These are phyloP conservation scores for Exophiala aquamarina DNA, from an alignment of 2,329 filamentous ascomycete species.

Conservation along the genomic window DNA sequence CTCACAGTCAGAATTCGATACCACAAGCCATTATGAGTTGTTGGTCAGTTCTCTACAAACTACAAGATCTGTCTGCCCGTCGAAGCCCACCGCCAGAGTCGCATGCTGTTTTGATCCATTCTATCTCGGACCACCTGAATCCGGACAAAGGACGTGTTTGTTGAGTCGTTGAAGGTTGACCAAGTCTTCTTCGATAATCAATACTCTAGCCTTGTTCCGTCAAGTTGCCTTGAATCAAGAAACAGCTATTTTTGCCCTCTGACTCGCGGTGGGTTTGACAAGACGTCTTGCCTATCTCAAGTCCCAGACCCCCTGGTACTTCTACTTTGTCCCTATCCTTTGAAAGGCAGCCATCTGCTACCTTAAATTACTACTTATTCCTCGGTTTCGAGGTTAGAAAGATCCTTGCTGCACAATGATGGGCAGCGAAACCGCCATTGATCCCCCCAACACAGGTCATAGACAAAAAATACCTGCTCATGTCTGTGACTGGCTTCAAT, in stretches of 20 bases:
- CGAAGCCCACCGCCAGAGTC: constrained; percentile 28
- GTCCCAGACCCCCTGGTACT: too few species aligned
- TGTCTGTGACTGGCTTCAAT: constrained; percentile 15
- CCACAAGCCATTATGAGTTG: constrained; percentile 19
- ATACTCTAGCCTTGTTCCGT: constrained; percentile 13
- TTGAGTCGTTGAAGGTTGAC: not conserved
- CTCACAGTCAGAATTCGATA: constrained; percentile 12
- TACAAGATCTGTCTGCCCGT: constrained; percentile 18
- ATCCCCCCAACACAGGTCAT: constrained; percentile 10
- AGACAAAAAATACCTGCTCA: constrained; percentile 18
- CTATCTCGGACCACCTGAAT: constrained; percentile 15
- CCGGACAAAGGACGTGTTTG: constrained; percentile 13
- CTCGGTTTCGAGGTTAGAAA: not conserved
- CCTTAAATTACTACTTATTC: constrained; percentile 3
- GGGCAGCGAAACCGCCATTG: constrained; percentile 13
- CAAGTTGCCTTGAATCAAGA: constrained; percentile 11
- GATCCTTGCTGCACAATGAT: constrained; percentile 9
- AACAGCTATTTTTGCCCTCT: constrained; percentile 18
- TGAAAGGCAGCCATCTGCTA: not conserved
- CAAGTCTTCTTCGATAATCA: constrained; percentile 11
- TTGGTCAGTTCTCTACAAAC: constrained; percentile 15
- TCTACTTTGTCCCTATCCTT: too few species aligned
- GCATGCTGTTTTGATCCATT: constrained; percentile 21
- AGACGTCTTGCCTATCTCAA: too few species aligned
- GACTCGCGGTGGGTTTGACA: constrained; percentile 22